A percentile compares a stretch with the other conserved stretches of the same genome.
phyloP scores from a whole-genome alignment of 1,284 basidiomycete species.

The Lentinula novae-zelandiae region DNA sequence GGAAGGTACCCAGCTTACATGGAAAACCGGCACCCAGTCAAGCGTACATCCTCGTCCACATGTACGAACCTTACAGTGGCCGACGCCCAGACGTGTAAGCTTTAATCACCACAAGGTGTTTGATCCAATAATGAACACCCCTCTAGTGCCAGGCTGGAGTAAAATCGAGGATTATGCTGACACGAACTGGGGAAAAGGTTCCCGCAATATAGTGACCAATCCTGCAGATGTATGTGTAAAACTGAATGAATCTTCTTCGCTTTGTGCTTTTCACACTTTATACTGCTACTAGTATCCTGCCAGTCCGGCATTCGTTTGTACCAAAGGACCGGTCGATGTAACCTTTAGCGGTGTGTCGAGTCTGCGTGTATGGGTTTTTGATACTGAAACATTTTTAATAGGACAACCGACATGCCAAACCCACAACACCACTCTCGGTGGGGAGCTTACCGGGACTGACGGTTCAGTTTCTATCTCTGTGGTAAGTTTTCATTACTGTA shows the following conservation, averaged over 20 bases:
- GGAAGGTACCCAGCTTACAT: background rate
- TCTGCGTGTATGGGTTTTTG: background rate
- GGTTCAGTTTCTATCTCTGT: background rate
- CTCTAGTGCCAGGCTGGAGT: constrained; percentile 12
- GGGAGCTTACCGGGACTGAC: background rate
- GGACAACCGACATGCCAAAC: constrained; percentile 2
- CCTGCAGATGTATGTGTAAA: constrained; percentile 3
- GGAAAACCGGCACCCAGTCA: background rate
- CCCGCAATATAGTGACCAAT: constrained; percentile 14
- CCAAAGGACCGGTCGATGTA: background rate
- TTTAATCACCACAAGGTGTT: background rate
- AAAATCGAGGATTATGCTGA: constrained; percentile 8
- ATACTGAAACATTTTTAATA: background rate
- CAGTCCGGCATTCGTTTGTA: constrained; percentile 2
- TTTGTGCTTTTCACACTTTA: background rate
- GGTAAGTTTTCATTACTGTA: background rate
- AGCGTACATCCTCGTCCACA: background rate
- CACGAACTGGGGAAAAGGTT: constrained; percentile 12
- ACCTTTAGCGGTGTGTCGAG: background rate
- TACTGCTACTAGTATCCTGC: background rate
- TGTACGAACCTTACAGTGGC: background rate
- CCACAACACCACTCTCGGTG: background rate
- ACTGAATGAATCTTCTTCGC: background rate
- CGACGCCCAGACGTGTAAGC: background rate
- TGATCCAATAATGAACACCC: background rate